A percentile compares a stretch with the other conserved stretches of the same genome.
Evolutionary conservation across 2,329 filamentous ascomycete genomes (phyloP).

Genomic region (Colletotrichum endophyticum): DNA sequence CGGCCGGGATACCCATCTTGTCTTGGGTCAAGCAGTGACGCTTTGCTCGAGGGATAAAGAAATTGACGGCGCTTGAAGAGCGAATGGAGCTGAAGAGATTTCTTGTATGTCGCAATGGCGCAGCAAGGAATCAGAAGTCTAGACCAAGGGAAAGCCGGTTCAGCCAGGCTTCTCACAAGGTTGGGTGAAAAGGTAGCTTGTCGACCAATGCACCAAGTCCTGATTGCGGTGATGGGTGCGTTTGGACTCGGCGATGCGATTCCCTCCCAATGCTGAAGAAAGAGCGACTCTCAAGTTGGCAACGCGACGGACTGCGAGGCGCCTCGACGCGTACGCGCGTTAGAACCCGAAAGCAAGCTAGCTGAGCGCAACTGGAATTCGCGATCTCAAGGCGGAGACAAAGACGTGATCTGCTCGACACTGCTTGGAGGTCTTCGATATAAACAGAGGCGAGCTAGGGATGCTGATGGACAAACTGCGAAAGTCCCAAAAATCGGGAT

Average conservation of each 20-base stretch:
- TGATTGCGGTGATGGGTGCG: neutral
- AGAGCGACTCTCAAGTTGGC: neutral
- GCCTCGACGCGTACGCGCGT: neutral
- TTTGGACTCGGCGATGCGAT: neutral
- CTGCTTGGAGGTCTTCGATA: neutral
- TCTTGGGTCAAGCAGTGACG: neutral
- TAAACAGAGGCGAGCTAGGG: neutral
- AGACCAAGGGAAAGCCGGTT: neutral
- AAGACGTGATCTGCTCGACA: neutral
- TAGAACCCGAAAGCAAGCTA: neutral
- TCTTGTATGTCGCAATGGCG: neutral
- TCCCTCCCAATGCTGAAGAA: neutral
- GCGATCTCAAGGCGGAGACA: neutral
- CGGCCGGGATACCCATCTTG: constrained; percentile 90
- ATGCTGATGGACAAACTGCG: neutral
- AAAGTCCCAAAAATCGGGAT: neutral
- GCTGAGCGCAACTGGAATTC: neutral
- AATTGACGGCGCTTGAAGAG: neutral
- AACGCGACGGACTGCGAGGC: neutral
- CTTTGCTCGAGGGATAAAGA: neutral
- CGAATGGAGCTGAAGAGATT: neutral
- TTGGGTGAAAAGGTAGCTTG: neutral
- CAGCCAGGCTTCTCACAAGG: neutral
- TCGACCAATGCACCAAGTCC: neutral
- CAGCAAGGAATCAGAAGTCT: neutral